Conservation (phyloP, 2,329 filamentous ascomycete species). For the Ceratocystis harringtonii region DNA sequence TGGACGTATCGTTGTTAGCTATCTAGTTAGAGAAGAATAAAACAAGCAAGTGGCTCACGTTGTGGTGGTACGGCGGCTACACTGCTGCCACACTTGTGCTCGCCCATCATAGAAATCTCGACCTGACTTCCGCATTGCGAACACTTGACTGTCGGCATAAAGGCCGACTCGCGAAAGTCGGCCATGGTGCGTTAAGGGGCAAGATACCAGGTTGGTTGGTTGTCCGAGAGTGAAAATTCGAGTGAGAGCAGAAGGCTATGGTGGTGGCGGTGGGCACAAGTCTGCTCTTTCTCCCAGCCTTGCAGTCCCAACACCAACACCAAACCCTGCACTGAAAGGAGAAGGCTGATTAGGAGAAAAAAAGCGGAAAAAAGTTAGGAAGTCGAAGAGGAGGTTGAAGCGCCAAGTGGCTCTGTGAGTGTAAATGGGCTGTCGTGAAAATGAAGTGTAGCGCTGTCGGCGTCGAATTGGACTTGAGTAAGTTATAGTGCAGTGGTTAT, state of each 20-base stretch:
- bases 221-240: neutral
- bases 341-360: neutral
- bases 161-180: constrained; percentile 45
- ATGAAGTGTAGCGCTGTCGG: too few relatives aligned
- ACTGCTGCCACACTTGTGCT: constrained; percentile 49
- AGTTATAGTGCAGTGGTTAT: too few relatives aligned
- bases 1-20: neutral
- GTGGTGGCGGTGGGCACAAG: neutral
- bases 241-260: neutral
- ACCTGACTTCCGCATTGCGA: constrained; percentile 65
- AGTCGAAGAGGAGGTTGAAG: neutral
- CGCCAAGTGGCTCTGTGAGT: neutral
- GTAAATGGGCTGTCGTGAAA: neutral
- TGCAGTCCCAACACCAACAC: neutral
- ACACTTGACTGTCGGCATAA: constrained; percentile 77
- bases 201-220: neutral
- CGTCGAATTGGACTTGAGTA: too few relatives aligned
- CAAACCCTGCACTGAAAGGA: neutral
- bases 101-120: constrained; percentile 72
- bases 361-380: neutral
- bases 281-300: neutral
- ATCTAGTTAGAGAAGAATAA: neutral
- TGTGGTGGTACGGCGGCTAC: constrained; percentile 11
- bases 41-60: constrained; percentile 22
- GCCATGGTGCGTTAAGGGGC: constrained; percentile 12